phyloP scores from a whole-genome alignment of 257 asterid genomes.

The Thymus mandschuricus region DNA sequence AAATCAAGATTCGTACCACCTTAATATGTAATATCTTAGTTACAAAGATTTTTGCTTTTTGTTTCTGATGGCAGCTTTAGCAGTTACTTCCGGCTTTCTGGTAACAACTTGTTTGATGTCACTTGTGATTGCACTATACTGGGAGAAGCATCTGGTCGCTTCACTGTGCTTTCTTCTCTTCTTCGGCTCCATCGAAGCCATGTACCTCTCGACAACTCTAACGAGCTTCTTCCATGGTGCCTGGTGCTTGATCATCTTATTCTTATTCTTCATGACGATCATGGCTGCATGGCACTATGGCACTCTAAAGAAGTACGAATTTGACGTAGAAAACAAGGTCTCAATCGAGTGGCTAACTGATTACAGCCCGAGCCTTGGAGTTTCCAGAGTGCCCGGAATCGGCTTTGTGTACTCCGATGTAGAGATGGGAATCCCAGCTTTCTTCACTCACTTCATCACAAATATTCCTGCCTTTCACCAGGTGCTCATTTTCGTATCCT shows the following conservation, averaged over 20 bases:
- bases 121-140: slow-evolving; percentile 75
- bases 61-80: slow-evolving; percentile 60
- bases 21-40: neutral
- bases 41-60: neutral
- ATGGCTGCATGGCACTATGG: slow-evolving; percentile 98
- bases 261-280: slow-evolving; percentile 51
- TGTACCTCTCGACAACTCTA: slow-evolving; percentile 62
- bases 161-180: slow-evolving; percentile 61
- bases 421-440: slow-evolving; percentile 80
- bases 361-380: slow-evolving; percentile 74
- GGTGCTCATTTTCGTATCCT: slow-evolving; percentile 73
- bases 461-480: slow-evolving; percentile 91
- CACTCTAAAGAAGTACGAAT: slow-evolving; percentile 73
- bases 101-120: slow-evolving; percentile 93
- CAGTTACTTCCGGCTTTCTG: slow-evolving; percentile 66
- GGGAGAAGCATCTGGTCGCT: slow-evolving; percentile 62
- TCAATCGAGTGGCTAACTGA: slow-evolving; percentile 85
- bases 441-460: slow-evolving; percentile 84
- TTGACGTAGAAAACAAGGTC: slow-evolving; percentile 78
- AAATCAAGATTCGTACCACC: neutral
- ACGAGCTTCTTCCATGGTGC: slow-evolving; percentile 72
- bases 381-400: slow-evolving; percentile 82
- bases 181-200: slow-evolving; percentile 72
- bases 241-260: slow-evolving; percentile 66
- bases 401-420: slow-evolving; percentile 81